Conservation (phyloP, 805 yeast genomes). For the Suhomyces tanzawaensis region DNA sequence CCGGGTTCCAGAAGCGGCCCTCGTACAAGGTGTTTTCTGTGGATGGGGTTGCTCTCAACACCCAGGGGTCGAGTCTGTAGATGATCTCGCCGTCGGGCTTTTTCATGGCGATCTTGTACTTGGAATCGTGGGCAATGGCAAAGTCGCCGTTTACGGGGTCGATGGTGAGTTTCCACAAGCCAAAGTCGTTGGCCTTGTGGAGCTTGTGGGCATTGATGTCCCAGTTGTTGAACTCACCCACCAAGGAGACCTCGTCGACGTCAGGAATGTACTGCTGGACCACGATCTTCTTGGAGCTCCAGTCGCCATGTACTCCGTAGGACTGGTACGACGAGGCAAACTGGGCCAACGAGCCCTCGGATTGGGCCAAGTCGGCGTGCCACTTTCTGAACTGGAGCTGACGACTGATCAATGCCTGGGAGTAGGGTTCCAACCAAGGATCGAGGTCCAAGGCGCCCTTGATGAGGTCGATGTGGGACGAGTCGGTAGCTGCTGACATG, state of each 20-base stretch:
- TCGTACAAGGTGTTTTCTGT: constrained; percentile 62
- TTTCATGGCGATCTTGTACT: constrained; percentile 66
- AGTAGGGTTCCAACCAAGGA: constrained; percentile 83
- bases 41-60: constrained; percentile 73
- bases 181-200: constrained; percentile 57
- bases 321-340: constrained; percentile 75
- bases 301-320: constrained; percentile 73
- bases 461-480: constrained; percentile 17
- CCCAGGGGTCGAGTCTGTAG: constrained; percentile 89
- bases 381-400: constrained; percentile 64
- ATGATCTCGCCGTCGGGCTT: constrained; percentile 66
- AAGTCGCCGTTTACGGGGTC: constrained; percentile 55
- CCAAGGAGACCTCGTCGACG: constrained; percentile 69
- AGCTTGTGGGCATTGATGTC: constrained; percentile 53
- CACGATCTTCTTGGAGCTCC: constrained; percentile 48
- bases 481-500: neutral
- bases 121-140: constrained; percentile 79
- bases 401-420: constrained; percentile 65
- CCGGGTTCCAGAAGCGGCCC: constrained; percentile 92
- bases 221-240: constrained; percentile 95
- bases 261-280: constrained; percentile 91
- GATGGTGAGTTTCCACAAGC: constrained; percentile 64
- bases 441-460: constrained; percentile 70
- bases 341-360: constrained; percentile 56
- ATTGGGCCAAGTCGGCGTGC: constrained; percentile 50